Percentiles rank a stretch among this genome's conserved stretches.
These are phyloP conservation scores for Trematosphaeria pertusa DNA, from an alignment of 2,329 filamentous ascomycete genomes.

Conservation along the genomic window DNA sequence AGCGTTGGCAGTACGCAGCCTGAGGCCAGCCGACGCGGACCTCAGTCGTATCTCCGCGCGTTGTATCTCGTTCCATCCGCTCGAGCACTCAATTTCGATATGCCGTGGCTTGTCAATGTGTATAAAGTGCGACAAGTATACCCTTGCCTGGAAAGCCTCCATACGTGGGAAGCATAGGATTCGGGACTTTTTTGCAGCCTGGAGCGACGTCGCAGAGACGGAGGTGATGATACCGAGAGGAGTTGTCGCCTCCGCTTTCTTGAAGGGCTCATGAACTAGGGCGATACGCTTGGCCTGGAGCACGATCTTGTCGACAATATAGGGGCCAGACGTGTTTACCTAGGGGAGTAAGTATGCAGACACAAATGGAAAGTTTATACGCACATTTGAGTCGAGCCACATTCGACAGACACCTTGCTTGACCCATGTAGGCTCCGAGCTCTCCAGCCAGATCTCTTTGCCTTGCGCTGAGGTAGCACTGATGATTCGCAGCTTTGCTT, in stretches of 20 bases:
- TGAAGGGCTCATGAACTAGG: constrained; percentile 70
- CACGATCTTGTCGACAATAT: constrained; percentile 75
- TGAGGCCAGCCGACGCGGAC: constrained; percentile 66
- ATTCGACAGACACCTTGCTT: constrained; percentile 63
- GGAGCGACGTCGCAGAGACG: constrained; percentile 40
- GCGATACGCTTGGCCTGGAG: constrained; percentile 69
- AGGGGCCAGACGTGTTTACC: constrained; percentile 74
- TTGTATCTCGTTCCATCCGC: constrained; percentile 74
- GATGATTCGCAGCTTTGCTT: constrained; percentile 69
- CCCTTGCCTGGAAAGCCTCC: constrained; percentile 71
- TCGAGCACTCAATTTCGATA: constrained; percentile 74
- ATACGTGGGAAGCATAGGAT: constrained; percentile 77
- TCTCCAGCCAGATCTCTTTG: constrained; percentile 73
- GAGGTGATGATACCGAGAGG: constrained; percentile 57
- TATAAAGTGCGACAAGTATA: constrained; percentile 72
- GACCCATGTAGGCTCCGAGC: constrained; percentile 54
- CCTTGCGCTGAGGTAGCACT: constrained; percentile 61
- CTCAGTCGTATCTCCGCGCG: constrained; percentile 60
- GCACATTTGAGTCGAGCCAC: constrained; percentile 56
- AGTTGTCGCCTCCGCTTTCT: constrained; percentile 56
- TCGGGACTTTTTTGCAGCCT: constrained; percentile 56
- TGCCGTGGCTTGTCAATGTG: constrained; percentile 81
- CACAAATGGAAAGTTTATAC: constrained; percentile 5
- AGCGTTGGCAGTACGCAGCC: constrained; percentile 62
- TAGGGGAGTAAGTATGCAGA: constrained; percentile 43